These are phyloP conservation scores for Mortierella polycephala DNA, from an alignment of 371 early-diverging fungal genomes.

Conservation along the genomic window DNA sequence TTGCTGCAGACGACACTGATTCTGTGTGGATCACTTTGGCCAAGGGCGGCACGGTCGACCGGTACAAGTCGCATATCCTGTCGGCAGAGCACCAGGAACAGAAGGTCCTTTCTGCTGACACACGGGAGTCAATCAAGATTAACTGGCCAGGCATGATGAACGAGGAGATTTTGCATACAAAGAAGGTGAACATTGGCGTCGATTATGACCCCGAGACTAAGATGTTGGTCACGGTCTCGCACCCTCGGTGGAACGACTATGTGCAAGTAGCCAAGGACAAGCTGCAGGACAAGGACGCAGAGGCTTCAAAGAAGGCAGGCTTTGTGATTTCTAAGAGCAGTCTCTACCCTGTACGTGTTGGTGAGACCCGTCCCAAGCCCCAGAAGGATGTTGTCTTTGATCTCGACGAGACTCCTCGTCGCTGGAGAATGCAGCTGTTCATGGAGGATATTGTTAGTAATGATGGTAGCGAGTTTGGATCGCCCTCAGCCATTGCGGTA, in stretches of 20 bases:
- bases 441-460: constrained; percentile 43
- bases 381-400: constrained; percentile 45
- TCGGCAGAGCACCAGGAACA: constrained; percentile 49
- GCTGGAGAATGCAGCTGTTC: constrained; percentile 32
- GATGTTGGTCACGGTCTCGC: constrained; percentile 36
- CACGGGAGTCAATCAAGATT: constrained; percentile 22
- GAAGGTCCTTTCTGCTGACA: constrained; percentile 27
- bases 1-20: constrained; percentile 9
- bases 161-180: constrained; percentile 46
- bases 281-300: constrained; percentile 14
- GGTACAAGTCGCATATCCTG: constrained; percentile 33
- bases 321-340: constrained; percentile 35
- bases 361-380: constrained; percentile 50
- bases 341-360: constrained; percentile 39
- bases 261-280: constrained; percentile 37
- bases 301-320: constrained; percentile 28
- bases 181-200: constrained; percentile 34
- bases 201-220: constrained; percentile 37
- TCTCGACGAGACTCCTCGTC: constrained; percentile 26
- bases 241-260: constrained; percentile 44
- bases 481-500: constrained; percentile 44
- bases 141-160: constrained; percentile 52
- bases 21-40: constrained; percentile 44
- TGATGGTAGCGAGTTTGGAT: constrained; percentile 45
- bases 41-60: constrained; percentile 45